Percentiles rank a stretch among this genome's conserved stretches.
Evolutionary conservation across 306 rosid genomes (phyloP).

Genomic region (Cicer bijugum): DNA sequence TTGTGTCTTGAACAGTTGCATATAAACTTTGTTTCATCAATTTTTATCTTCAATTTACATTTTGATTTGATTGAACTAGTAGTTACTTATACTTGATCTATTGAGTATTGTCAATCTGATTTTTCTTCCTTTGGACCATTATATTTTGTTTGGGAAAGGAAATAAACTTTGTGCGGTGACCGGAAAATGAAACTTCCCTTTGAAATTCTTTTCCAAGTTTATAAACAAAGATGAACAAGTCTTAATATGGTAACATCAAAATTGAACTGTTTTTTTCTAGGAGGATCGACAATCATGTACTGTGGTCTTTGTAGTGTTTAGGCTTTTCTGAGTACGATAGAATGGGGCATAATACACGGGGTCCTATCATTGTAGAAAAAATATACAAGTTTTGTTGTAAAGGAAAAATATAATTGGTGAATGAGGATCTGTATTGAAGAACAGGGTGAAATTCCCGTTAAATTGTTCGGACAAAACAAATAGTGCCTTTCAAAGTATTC

Average conservation of each 20-base stretch:
- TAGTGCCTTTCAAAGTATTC: constrained; percentile 24
- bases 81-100: not conserved
- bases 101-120: not conserved
- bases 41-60: not conserved
- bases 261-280: constrained; percentile 26
- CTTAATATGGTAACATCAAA: constrained; percentile 1
- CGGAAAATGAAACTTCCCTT: not conserved
- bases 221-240: not conserved
- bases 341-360: not conserved
- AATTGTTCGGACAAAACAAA: constrained; percentile 18
- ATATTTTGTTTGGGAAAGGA: constrained; percentile 27
- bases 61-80: constrained; percentile 17
- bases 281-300: constrained; percentile 12
- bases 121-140: constrained; percentile 23
- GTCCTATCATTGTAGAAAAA: too few species aligned
- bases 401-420: constrained; percentile 14
- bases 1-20: constrained; percentile 24
- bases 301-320: constrained; percentile 7
- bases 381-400: not conserved
- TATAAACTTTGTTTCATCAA: constrained; percentile 21
- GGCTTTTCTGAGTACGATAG: constrained; percentile 7
- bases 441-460: constrained; percentile 1
- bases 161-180: constrained; percentile 11
- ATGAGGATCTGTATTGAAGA: constrained; percentile 23
- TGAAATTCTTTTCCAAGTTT: constrained; percentile 1